Base-by-base conservation (phyloP, 176 grass and related monocot species). In the Ampelocalamus luodianensis region DNA sequence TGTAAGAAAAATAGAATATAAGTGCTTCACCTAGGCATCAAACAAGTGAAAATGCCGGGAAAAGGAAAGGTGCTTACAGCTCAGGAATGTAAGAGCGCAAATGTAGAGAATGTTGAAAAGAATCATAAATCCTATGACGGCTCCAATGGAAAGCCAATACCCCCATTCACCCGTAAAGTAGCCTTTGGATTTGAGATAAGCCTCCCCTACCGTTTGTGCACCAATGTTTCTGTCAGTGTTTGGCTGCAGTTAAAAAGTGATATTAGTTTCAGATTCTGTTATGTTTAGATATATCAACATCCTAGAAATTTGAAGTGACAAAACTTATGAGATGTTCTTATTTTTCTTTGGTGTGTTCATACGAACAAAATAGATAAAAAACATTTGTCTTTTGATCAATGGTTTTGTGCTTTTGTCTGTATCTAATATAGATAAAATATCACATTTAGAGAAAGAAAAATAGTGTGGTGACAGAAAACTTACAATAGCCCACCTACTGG, bases 131-230 rank as follows among this genome's bases (percentile, higher is more conserved):
- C 86, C 92, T 17, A 88, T 55, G 20, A 91, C 49, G 5, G 89
- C 92, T 36, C 65, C 92, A 51, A 94, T 60, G 60, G 86, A 74
- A 87, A 94, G 13, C 92, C 92, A 94, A 81, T 85, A 94, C 83
- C 86, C 90, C 59, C 88, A 84, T 51, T 71, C 84, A 38, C 83
- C 53, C 23, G 42, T 60, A 79, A 94, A 94, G 40, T 82, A 59
- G 11, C 76, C 83, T 89, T 43, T 94, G 46, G 92, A 94, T 94
- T 89, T 87, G 56, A 94, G 79, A 85, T 75, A 70, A 77, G 92
- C 92, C 49, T 61, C 81, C 37, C 92, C 92, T 78, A 94, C 24
- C 18, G 89, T 94, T 55, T 49, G 15, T 78, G 79, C 89, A 81
- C 68, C n/a, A 58, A 94, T 91, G 34, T 5, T 91, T 32, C n/a